Percentiles rank a stretch among this genome's conserved stretches.
phyloP scores from a whole-genome alignment of 257 asterid genomes.

The Ocimum tenuiflorum region DNA sequence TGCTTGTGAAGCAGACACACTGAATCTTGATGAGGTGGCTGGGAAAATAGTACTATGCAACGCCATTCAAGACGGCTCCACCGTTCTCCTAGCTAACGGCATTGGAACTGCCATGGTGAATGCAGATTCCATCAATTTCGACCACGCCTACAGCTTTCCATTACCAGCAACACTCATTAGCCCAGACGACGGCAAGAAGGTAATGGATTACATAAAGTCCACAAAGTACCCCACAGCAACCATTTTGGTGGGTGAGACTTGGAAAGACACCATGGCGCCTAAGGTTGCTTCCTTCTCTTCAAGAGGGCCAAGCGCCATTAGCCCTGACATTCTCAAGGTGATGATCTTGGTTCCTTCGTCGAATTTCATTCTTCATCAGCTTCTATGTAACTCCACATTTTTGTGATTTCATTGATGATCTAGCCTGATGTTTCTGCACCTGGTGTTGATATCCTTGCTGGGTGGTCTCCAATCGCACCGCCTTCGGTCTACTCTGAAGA shows the following conservation, averaged over 20 bases:
- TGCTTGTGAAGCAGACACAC: background rate
- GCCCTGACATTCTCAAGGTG: conserved; percentile 28
- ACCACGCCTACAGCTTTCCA: conserved; percentile 19
- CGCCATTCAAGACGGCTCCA: conserved; percentile 17
- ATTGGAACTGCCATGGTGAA: conserved; percentile 16
- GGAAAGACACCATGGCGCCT: conserved; percentile 39
- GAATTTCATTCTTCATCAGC: background rate
- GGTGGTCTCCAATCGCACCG: conserved; percentile 26
- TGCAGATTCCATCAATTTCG: background rate
- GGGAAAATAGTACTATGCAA: conserved; percentile 29
- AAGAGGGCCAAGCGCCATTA: conserved; percentile 32
- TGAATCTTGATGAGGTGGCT: conserved; percentile 13
- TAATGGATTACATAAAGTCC: conserved; percentile 23
- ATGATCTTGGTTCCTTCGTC: background rate
- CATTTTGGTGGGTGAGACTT: conserved; percentile 25
- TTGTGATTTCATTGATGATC: background rate
- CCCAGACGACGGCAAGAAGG: conserved; percentile 17
- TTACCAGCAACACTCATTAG: conserved; percentile 27
- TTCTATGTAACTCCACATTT: background rate
- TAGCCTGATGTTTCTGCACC: conserved; percentile 32
- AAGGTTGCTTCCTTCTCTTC: conserved; percentile 35
- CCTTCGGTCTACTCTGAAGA: conserved; percentile 13
- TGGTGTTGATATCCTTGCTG: conserved; percentile 32
- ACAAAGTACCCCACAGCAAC: conserved; percentile 26
- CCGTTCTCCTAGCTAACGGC: conserved; percentile 22